Conservation (phyloP, 2,329 filamentous ascomycete species). For the Cercospora zeae-maydis region DNA sequence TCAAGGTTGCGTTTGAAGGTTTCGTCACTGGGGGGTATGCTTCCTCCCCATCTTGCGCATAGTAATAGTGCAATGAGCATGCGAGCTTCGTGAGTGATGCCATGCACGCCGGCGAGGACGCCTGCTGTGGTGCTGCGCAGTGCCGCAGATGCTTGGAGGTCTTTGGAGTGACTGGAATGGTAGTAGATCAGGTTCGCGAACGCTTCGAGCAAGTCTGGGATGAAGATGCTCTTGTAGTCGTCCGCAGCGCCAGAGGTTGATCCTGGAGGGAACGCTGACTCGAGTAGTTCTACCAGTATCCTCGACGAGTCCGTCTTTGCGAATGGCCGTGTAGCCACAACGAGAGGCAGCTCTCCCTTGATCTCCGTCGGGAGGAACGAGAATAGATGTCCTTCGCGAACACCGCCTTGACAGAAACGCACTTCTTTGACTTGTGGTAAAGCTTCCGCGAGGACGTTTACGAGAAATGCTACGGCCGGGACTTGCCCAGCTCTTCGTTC, state of each 20-base stretch:
- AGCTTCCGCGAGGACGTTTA: slow-evolving; percentile 68
- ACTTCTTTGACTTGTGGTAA: slow-evolving; percentile 69
- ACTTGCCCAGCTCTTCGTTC: slow-evolving; percentile 76
- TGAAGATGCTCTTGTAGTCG: slow-evolving; percentile 44
- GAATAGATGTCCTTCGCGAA: slow-evolving; percentile 78
- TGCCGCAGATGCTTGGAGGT: slow-evolving; percentile 59
- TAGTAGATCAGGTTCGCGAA: slow-evolving; percentile 58
- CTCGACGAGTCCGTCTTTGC: slow-evolving; percentile 47
- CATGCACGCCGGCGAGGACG: slow-evolving; percentile 64
- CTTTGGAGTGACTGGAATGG: slow-evolving; percentile 44
- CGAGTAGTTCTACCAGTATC: slow-evolving; percentile 49
- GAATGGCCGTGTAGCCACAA: slow-evolving; percentile 56
- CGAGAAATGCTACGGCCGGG: slow-evolving; percentile 74
- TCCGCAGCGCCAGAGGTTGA: slow-evolving; percentile 22
- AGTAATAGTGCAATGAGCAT: slow-evolving; percentile 68
- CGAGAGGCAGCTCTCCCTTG: slow-evolving; percentile 64
- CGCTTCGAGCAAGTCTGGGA: slow-evolving; percentile 48
- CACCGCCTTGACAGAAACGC: slow-evolving; percentile 82
- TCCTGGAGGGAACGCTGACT: slow-evolving; percentile 44
- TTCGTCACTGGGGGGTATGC: slow-evolving; percentile 57
- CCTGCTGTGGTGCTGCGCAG: slow-evolving; percentile 70
- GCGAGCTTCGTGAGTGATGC: slow-evolving; percentile 68
- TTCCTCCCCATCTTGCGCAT: slow-evolving; percentile 70
- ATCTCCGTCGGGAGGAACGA: slow-evolving; percentile 60
- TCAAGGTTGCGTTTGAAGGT: slow-evolving; percentile 54